phyloP scores from a whole-genome alignment of 2,329 filamentous ascomycete species.

The Geosmithia putterillii region DNA sequence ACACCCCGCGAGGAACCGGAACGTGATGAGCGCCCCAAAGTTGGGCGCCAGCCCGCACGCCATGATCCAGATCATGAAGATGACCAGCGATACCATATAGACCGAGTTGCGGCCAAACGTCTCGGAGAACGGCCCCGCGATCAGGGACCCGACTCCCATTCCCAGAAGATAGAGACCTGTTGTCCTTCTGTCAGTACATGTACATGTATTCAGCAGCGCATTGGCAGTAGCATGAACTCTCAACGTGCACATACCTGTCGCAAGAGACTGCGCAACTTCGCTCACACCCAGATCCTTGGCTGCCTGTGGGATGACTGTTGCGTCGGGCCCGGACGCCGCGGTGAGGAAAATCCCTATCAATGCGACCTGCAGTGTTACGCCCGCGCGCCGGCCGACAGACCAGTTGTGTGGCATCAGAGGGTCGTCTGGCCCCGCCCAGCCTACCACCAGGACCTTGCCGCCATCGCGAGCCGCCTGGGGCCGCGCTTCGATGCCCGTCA shows the following conservation, averaged over 20 bases:
- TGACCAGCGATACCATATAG: slow-evolving; percentile 22
- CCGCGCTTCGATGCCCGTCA: neutral
- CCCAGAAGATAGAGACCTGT: neutral
- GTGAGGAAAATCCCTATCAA: slow-evolving; percentile 36
- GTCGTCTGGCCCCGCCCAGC: slow-evolving; percentile 21
- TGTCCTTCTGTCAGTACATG: slow-evolving; percentile 10
- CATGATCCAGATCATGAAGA: slow-evolving; percentile 32
- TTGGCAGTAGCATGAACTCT: slow-evolving; percentile 9
- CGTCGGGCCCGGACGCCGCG: slow-evolving; percentile 39
- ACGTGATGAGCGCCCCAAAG: slow-evolving; percentile 26
- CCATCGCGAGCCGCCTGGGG: slow-evolving; percentile 4
- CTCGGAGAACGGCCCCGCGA: slow-evolving; percentile 24
- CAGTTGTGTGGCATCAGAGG: slow-evolving; percentile 32
- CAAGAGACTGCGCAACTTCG: slow-evolving; percentile 35
- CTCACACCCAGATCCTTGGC: slow-evolving; percentile 31
- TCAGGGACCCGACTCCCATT: slow-evolving; percentile 15
- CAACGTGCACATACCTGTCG: slow-evolving; percentile 20
- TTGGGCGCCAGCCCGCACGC: slow-evolving; percentile 28
- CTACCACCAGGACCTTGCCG: slow-evolving; percentile 17
- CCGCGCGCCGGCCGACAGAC: slow-evolving; percentile 21
- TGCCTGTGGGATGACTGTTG: slow-evolving; percentile 30
- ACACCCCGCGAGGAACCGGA: slow-evolving; percentile 34
- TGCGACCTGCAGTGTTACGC: slow-evolving; percentile 27
- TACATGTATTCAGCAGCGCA: slow-evolving; percentile 52
- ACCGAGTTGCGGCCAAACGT: slow-evolving; percentile 24